A percentile compares a stretch with the other conserved stretches of the same genome.
Evolutionary conservation across 2,329 filamentous ascomycete species (phyloP).

Genomic region (Scolecobasidium constrictum): DNA sequence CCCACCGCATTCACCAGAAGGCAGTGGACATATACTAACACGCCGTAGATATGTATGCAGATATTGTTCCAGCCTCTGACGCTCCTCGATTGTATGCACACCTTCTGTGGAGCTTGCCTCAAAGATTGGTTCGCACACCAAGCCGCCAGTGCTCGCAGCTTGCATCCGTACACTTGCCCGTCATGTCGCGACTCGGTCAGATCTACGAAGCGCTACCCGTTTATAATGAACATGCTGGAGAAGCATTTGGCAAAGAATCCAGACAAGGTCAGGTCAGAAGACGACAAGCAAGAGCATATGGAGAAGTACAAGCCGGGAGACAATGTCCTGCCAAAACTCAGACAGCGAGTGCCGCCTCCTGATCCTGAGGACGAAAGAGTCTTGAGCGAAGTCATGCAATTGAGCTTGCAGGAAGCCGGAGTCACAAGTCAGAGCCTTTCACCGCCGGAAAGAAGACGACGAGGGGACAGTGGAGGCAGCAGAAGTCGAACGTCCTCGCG

Average conservation of each 20-base stretch:
- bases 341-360: conserved; percentile 37
- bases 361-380: conserved; percentile 60
- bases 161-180: conserved; percentile 70
- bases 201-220: conserved; percentile 81
- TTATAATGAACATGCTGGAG: conserved; percentile 78
- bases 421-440: conserved; percentile 19
- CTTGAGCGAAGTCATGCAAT: conserved; percentile 58
- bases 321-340: conserved; percentile 57
- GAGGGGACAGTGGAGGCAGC: conserved; percentile 16
- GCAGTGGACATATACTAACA: no score
- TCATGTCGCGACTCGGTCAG: conserved; percentile 81
- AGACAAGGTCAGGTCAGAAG: conserved; percentile 53
- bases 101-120: conserved; percentile 88
- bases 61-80: conserved; percentile 84
- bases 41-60: conserved; percentile 91
- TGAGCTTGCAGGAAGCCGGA: conserved; percentile 61
- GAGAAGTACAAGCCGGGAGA: conserved; percentile 73
- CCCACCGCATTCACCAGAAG: no score
- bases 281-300: conserved; percentile 68
- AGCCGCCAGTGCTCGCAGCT: conserved; percentile 45
- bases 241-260: conserved; percentile 79
- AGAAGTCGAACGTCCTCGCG: conserved; percentile 9
- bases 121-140: conserved; percentile 94
- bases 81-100: conserved; percentile 86
- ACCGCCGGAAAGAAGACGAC: conserved; percentile 14